Base-by-base conservation (phyloP, 139 green algal species). In the Klebsormidium nitens region DNA sequence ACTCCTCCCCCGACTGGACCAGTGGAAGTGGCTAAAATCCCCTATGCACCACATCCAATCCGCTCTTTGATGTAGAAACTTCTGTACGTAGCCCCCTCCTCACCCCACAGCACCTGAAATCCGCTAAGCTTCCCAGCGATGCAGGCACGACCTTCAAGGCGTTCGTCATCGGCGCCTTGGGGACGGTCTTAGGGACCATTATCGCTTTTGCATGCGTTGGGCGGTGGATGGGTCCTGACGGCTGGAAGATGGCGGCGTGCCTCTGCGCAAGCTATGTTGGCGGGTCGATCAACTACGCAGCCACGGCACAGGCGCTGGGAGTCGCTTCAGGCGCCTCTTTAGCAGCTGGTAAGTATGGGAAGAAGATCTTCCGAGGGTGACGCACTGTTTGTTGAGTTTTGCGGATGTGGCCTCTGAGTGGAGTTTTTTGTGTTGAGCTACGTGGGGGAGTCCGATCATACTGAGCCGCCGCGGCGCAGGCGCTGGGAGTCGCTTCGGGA, bases 251-350 rank as follows among this genome's bases (percentile, higher is more conserved):
- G 17, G 66, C 59, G 5, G 66, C 66, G 32, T 74, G 66, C 38
- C 26, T 81, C 35, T 83, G 77, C 60, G 77, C 77, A 17, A 74
- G 38, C 34, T 83, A 80, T 60, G 65, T 83, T n/a, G 77, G 77
- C 0, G 77, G 77, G 1, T 74, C 36, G 32, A 11, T 83, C 29
- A 83, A 83, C 49, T 83, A 67, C 44, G 77, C 77, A 1, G 72
- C 77, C 11, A 77, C 65, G 8, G 72, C 72, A 8, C 60, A 74
- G 38, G 64, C 26, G n/a, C 5, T 55, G 46, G 23, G 46, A n/a
- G n/a, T n/a, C n/a, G n/a, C n/a, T n/a, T n/a, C n/a, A n/a, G n/a
- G n/a, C n/a, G n/a, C n/a, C n/a, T n/a, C n/a, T n/a, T n/a, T n/a
- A n/a, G 14, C 11, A 50, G 42, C 14, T 50, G 42, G 42, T 50